Evolutionary conservation across 1,139 yeast genomes (phyloP), one percentile per base, ranked within the genome.

Genomic region (Blastobotrys apis): DNA sequence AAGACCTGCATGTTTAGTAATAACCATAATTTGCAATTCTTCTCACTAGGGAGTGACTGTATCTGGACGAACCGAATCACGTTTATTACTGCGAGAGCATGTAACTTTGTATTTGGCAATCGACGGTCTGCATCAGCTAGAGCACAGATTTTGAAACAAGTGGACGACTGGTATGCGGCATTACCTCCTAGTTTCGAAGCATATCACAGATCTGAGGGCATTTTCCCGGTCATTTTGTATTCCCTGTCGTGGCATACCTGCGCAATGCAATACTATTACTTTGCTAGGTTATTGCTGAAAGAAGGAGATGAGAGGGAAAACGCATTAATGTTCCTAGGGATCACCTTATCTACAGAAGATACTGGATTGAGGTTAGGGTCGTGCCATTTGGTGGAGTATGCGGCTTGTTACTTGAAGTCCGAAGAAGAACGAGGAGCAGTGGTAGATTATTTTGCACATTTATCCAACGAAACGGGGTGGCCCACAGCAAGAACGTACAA

Each of bases 31-130:
- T 9, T 38, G 21, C 30, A 38, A 22, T 38, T 38, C 17, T 38
- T 38, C 36, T 12, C 13, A n/a, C 29, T 38, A 13, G 41, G 36
- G 10, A 38, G 35, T 23, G 41, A 38, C 15, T 21, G 31, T 10
- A 38, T 38, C 17, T 38, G 41, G 41, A 23, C 41, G n/a, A 38
- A 38, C 20, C 17, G 41, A 13, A 38, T 38, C n/a, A 38, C 41
- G 5, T 38, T 38, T 21, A 30, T 38, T 3, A 13, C 20, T 13
- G 20, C 41, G 17, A 13, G 41, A 3, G 35, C 36, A 2, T 38
- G 41, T 22, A 38, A 38, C 30, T 31, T 17, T 16, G 41, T 29
- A 13, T 31, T 30, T 22, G 41, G 41, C 16, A 12, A 17, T 5
- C 20, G 23, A 9, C 13, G 9, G 20, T 12, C 36, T 2, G 15